These are phyloP conservation scores for Syzygium oleosum DNA, from an alignment of 345 rosid species.

Conservation along the genomic window DNA sequence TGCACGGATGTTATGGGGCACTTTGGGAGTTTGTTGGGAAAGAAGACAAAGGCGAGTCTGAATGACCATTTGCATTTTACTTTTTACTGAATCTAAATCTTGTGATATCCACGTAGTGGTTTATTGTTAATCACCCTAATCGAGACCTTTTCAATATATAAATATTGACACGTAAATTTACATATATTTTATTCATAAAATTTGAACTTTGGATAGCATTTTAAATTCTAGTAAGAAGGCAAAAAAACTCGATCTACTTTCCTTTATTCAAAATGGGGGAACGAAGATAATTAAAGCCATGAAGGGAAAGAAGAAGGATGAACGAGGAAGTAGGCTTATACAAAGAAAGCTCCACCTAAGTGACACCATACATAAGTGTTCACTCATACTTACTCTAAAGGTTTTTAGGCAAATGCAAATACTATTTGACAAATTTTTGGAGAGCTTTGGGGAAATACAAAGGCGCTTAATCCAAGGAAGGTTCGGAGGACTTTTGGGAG, in stretches of 20 bases:
- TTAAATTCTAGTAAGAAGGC: not conserved
- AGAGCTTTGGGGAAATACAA: not conserved
- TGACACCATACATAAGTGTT: fast-evolving
- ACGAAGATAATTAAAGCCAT: conserved; percentile 5
- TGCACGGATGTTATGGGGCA: not conserved
- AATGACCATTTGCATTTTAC: not conserved
- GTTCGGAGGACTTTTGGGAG: not conserved
- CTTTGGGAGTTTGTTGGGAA: not conserved
- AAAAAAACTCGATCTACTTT: not conserved
- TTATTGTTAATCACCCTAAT: not conserved
- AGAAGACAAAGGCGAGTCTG: not conserved
- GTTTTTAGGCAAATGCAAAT: too few relatives aligned
- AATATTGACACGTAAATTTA: not conserved
- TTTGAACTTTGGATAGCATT: not conserved
- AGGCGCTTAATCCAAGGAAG: not conserved
- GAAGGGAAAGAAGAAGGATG: not conserved
- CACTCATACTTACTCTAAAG: not conserved
- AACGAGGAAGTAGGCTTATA: not conserved
- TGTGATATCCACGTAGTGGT: not conserved
- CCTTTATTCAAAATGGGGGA: not conserved
- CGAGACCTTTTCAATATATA: not conserved
- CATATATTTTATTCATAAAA: not conserved
- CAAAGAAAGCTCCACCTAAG: not conserved
- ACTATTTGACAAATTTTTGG: too few relatives aligned
- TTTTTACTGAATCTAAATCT: not conserved